phyloP scores from a whole-genome alignment of 495 filamentous ascomycete species.

The Lasiosphaeria hispida region DNA sequence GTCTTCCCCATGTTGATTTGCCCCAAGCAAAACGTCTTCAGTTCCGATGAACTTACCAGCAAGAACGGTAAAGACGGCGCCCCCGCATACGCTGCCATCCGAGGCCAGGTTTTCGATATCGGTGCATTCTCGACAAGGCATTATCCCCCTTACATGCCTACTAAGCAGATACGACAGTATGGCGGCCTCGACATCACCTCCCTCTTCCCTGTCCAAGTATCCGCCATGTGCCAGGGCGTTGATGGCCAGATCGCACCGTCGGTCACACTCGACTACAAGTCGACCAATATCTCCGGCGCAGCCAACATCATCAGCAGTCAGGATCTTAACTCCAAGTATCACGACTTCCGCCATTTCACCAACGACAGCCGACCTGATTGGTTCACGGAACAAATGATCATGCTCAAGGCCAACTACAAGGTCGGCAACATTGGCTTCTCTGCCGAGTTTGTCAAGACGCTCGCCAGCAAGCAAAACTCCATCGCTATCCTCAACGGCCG shows the following conservation, averaged over 20 bases:
- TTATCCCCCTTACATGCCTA: slow-evolving; percentile 68
- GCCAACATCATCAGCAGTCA: slow-evolving; percentile 59
- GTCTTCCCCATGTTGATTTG: slow-evolving; percentile 86
- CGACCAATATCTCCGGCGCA: slow-evolving; percentile 69
- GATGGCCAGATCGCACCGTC: slow-evolving; percentile 58
- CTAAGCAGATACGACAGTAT: slow-evolving; percentile 69
- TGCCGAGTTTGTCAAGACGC: slow-evolving; percentile 66
- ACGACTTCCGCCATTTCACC: slow-evolving; percentile 86
- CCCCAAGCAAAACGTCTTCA: slow-evolving; percentile 86
- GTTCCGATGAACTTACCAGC: slow-evolving; percentile 67
- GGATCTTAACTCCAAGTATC: slow-evolving; percentile 76
- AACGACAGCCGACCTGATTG: slow-evolving; percentile 84
- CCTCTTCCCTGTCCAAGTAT: slow-evolving; percentile 94
- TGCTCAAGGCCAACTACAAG: slow-evolving; percentile 73
- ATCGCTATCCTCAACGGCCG: slow-evolving; percentile 78
- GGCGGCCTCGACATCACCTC: slow-evolving; percentile 80
- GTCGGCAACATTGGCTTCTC: slow-evolving; percentile 89
- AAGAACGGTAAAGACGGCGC: slow-evolving; percentile 69
- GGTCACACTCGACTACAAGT: slow-evolving; percentile 78
- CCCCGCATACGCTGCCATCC: slow-evolving; percentile 71
- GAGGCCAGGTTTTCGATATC: slow-evolving; percentile 86
- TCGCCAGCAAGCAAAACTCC: slow-evolving; percentile 59
- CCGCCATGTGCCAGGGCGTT: slow-evolving; percentile 79
- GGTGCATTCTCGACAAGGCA: slow-evolving; percentile 70
- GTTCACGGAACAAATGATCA: slow-evolving; percentile 81